Conservation (phyloP, 768 basidiomycete species). For the Naganishia vishniacii region DNA sequence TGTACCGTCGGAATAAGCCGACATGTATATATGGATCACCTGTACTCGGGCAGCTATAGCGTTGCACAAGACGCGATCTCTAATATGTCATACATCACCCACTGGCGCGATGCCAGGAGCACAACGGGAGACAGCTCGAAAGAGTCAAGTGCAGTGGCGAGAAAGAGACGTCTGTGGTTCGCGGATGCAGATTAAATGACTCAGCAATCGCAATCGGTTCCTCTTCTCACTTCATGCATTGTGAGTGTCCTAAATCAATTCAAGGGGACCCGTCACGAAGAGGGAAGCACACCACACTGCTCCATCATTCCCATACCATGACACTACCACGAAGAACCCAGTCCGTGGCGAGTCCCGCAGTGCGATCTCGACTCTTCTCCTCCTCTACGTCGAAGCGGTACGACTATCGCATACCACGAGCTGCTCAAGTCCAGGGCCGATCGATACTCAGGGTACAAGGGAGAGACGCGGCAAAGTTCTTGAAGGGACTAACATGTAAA, state of each 20-base stretch:
- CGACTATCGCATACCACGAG: slow-evolving; percentile 13
- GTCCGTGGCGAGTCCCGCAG: not conserved
- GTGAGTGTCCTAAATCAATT: no score
- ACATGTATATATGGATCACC: not conserved
- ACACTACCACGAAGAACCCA: not conserved
- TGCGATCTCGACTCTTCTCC: not conserved
- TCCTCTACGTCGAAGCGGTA: not conserved
- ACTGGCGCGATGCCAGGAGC: no score
- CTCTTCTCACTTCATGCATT: no score
- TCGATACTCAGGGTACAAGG: slow-evolving; percentile 71
- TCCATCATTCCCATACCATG: not conserved
- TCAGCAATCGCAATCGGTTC: no score
- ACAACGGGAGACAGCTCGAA: no score
- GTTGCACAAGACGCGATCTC: not conserved
- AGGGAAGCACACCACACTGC: no score
- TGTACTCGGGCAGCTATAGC: not conserved
- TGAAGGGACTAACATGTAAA: slow-evolving; percentile 66
- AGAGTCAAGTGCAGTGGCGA: no score
- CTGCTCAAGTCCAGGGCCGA: slow-evolving; percentile 52
- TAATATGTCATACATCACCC: not conserved
- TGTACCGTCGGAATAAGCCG: not conserved
- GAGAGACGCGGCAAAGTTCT: slow-evolving; percentile 70
- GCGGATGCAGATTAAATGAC: no score
- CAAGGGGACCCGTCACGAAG: no score
- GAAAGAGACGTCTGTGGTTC: no score